Evolutionary conservation across 352 stramenopile genomes (phyloP).

Genomic region (Albugo candida): DNA sequence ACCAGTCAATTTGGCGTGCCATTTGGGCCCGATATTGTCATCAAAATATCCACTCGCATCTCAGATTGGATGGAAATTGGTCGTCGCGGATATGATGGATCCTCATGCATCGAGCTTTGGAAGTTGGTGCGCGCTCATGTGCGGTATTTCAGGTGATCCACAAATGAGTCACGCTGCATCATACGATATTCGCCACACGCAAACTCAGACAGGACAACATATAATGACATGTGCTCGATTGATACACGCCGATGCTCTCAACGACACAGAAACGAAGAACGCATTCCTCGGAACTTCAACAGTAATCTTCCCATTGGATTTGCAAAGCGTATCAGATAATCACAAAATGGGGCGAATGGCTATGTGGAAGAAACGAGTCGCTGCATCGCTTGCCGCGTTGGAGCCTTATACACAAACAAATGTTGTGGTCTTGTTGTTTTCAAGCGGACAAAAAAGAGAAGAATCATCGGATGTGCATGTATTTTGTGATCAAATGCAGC

Average conservation of each 20-base stretch:
- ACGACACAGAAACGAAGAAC: slow-evolving; percentile 32
- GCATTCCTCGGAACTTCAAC: slow-evolving; percentile 20
- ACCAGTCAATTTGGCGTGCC: not conserved
- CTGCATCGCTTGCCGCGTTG: no score
- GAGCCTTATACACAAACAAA: no score
- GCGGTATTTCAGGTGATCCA: slow-evolving; percentile 14
- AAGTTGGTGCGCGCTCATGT: slow-evolving; percentile 42
- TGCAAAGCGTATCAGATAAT: no score
- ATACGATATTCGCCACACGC: slow-evolving; percentile 1
- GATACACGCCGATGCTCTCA: slow-evolving; percentile 1
- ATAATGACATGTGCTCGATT: slow-evolving; percentile 6
- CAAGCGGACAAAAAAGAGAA: no score
- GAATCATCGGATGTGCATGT: no score
- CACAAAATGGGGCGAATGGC: no score
- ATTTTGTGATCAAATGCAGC: no score
- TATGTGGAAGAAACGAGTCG: no score
- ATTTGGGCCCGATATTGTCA: no score
- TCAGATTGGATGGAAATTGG: slow-evolving; percentile 29
- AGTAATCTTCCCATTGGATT: not conserved
- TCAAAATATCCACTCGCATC: no score
- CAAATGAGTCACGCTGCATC: slow-evolving; percentile 4
- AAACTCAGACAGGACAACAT: slow-evolving; percentile 10
- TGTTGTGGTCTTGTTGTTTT: no score
- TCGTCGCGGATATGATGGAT: slow-evolving; percentile 51
- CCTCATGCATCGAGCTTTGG: slow-evolving; percentile 35